Evolutionary conservation across 2,329 filamentous ascomycete species (phyloP), one percentile per base, ranked within the genome.

Genomic region (Blastomyces parvus): DNA sequence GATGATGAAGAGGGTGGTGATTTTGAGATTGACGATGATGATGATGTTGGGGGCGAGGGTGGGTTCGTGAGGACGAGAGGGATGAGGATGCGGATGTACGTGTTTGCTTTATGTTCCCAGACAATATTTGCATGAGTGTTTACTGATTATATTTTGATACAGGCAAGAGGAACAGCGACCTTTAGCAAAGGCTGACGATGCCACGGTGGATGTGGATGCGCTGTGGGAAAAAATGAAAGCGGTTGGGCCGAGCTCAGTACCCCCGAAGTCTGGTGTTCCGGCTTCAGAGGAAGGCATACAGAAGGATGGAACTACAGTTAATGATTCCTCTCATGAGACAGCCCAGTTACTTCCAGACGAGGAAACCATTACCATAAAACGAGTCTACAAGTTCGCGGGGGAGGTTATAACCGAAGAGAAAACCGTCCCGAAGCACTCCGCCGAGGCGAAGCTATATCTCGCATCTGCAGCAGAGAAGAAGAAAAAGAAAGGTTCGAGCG

Each of bases 351-450:
- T 22, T 36, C 25, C 63, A 19, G 62, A 66, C 22, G 77, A 82
- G 57, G 78, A 82, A 61, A 79, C 78, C 67, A 78, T 85, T 63
- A 82, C 78, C 50, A 84, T 85, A 68, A 82, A 80, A 66, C 78
- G 81, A 36, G 82, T 77, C n/a, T 83, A 84, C 71, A 80, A 81
- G 61, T 85, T 83, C 67, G 83, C 83, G 1, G 83, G 83, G 56
- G 80, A 84, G 68, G 75, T 78, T 58, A 81, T 81, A 63, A 81
- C 80, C 3, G 79, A 84, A 64, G 78, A 82, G 63, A 83, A 83
- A 68, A 71, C 76, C 3, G 82, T 85, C 1, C 77, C 77, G 13
- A 81, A 78, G 65, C 74, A 78, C 57, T 84, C 82, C 0, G 81
- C 82, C 33, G 83, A 84, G 70, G 83, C 82, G 11, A 79, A 79